phyloP scores from a whole-genome alignment of 2,329 filamentous ascomycete species.

The Penicillium palitans region DNA sequence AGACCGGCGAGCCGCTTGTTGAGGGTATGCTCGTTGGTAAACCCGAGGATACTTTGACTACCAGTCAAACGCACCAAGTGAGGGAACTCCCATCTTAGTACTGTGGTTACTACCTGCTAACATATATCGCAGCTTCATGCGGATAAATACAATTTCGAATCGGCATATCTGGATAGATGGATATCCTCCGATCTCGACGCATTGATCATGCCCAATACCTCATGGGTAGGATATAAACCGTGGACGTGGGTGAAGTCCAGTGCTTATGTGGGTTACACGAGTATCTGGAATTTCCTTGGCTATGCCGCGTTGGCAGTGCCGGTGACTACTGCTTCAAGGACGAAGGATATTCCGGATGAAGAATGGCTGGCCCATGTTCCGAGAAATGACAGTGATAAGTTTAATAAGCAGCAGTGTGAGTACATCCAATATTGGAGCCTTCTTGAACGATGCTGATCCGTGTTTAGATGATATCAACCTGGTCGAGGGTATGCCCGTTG shows the following conservation, averaged over 20 bases:
- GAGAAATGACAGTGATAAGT: slow-evolving; percentile 33
- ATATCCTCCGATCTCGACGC: slow-evolving; percentile 33
- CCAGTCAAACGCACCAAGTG: slow-evolving; percentile 31
- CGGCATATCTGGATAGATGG: slow-evolving; percentile 34
- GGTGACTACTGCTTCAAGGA: slow-evolving; percentile 31
- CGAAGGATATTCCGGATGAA: slow-evolving; percentile 28
- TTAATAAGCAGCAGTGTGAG: slow-evolving; percentile 37
- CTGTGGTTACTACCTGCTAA: not conserved
- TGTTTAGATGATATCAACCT: slow-evolving; percentile 33
- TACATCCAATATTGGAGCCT: not conserved
- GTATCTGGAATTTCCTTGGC: slow-evolving; percentile 40
- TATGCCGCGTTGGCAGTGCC: slow-evolving; percentile 36
- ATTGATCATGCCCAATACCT: slow-evolving; percentile 35
- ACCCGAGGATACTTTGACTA: slow-evolving; percentile 28
- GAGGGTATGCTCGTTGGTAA: slow-evolving; percentile 40
- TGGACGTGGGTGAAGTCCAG: slow-evolving; percentile 37
- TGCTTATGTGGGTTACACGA: slow-evolving; percentile 39
- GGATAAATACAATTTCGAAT: slow-evolving; percentile 32
- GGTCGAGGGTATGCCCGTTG: slow-evolving; percentile 37
- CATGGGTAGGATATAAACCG: slow-evolving; percentile 35
- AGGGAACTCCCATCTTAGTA: not conserved
- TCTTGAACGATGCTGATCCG: not conserved
- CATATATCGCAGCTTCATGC: slow-evolving; percentile 23
- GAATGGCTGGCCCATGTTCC: slow-evolving; percentile 37
- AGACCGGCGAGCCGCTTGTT: slow-evolving; percentile 36